These are phyloP conservation scores for Russula earlei DNA, from an alignment of 768 basidiomycete genomes.

Conservation along the genomic window DNA sequence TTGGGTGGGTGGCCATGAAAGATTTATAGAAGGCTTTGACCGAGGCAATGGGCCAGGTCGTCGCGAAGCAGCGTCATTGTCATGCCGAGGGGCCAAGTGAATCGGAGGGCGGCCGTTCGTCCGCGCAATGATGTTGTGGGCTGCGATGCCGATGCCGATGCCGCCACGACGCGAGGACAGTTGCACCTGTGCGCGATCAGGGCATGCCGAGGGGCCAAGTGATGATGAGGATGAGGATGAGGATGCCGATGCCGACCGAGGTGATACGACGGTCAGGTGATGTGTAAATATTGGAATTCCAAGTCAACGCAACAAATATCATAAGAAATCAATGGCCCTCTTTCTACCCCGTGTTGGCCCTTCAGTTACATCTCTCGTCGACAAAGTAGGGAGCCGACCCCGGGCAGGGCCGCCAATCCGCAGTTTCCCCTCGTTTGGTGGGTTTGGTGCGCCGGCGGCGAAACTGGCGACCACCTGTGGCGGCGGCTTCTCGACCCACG, in stretches of 20 bases:
- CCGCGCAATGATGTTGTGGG: neutral
- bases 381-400: neutral
- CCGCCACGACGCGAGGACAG: neutral
- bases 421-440: neutral
- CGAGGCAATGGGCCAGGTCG: neutral
- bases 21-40: neutral
- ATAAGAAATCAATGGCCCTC: constrained; percentile 24
- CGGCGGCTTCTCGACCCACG: constrained; percentile 63
- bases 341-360: constrained; percentile 22
- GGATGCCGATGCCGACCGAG: too few relatives aligned
- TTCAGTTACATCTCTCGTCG: neutral
- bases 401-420: neutral
- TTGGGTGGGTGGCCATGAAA: neutral
- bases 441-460: neutral
- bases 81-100: neutral
- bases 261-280: neutral
- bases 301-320: neutral
- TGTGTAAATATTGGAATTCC: neutral
- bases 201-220: too few relatives aligned
- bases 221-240: too few relatives aligned
- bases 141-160: neutral
- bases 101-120: neutral
- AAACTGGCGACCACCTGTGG: constrained; percentile 40
- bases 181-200: too few relatives aligned
- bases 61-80: neutral